Evolutionary conservation across 176 grass and related monocot genomes (phyloP).

Genomic region (Oryza glaberrima): DNA sequence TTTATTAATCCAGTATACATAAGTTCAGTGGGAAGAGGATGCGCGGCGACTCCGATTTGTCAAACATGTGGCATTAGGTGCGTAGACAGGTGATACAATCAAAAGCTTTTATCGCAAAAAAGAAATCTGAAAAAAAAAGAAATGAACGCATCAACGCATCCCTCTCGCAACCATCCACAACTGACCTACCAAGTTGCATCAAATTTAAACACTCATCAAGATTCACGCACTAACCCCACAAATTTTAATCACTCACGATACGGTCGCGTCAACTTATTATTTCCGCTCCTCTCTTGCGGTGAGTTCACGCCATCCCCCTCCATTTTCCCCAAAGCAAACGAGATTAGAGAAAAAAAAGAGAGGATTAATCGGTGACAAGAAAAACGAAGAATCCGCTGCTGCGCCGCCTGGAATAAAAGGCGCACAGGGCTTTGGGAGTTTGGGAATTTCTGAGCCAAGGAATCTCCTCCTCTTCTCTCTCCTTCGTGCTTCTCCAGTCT

Average conservation of each 20-base stretch:
- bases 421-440: constrained; percentile 27
- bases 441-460: constrained; percentile 45
- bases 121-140: background rate
- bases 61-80: background rate
- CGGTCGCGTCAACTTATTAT: background rate
- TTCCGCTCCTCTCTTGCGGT: background rate
- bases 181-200: background rate
- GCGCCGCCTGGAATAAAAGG: constrained; percentile 28
- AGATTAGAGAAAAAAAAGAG: background rate
- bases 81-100: background rate
- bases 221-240: constrained; percentile 21
- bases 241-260: background rate
- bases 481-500: background rate
- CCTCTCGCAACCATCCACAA: too few species aligned
- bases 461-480: constrained; percentile 28
- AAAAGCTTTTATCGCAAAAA: background rate
- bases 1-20: background rate
- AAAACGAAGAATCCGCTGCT: constrained; percentile 36
- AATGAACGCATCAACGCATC: background rate
- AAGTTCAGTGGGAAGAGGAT: background rate
- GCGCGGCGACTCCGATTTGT: background rate
- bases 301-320: constrained; percentile 18
- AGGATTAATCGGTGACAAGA: background rate
- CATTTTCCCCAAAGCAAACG: background rate
- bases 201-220: background rate